A percentile compares a stretch with the other conserved stretches of the same genome.
These are phyloP conservation scores for Biscutella auriculata DNA, from an alignment of 441 rosid species.

Conservation along the genomic window DNA sequence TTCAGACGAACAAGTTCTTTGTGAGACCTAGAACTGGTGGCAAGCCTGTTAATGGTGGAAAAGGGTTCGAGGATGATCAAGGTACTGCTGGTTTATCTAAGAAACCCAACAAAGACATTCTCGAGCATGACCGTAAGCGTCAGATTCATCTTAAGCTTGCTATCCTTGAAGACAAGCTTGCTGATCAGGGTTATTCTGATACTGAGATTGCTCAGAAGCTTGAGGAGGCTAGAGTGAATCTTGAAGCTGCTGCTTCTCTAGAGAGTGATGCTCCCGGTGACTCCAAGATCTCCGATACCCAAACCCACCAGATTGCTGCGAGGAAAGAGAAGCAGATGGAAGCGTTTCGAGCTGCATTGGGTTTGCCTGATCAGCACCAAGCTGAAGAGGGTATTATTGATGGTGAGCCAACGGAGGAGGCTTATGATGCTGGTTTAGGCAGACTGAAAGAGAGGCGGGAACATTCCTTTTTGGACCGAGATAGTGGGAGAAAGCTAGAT, in stretches of 20 bases:
- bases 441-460: conserved; percentile 40
- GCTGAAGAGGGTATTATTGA: conserved; percentile 28
- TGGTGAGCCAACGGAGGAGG: conserved; percentile 22
- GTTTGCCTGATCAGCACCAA: conserved; percentile 34
- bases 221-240: conserved; percentile 47
- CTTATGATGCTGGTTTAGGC: conserved; percentile 5
- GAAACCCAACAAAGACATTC: conserved; percentile 72
- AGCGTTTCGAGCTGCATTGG: conserved; percentile 64
- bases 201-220: conserved; percentile 72
- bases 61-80: conserved; percentile 60
- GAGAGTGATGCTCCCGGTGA: conserved; percentile 29
- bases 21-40: conserved; percentile 53
- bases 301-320: conserved; percentile 90
- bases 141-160: conserved; percentile 81
- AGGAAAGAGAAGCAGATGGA: conserved; percentile 95
- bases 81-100: conserved; percentile 75
- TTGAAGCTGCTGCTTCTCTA: conserved; percentile 52
- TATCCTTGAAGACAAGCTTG: conserved; percentile 63
- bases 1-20: conserved; percentile 77
- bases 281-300: conserved; percentile 60
- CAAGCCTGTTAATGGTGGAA: conserved; percentile 38
- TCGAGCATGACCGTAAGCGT: conserved; percentile 84
- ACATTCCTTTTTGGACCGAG: conserved; percentile 70
- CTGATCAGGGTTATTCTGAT: conserved; percentile 69
- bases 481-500: conserved; percentile 34